Evolutionary conservation across 208 protist genomes (phyloP).

Genomic region (Vickermania ingenoplastis): DNA sequence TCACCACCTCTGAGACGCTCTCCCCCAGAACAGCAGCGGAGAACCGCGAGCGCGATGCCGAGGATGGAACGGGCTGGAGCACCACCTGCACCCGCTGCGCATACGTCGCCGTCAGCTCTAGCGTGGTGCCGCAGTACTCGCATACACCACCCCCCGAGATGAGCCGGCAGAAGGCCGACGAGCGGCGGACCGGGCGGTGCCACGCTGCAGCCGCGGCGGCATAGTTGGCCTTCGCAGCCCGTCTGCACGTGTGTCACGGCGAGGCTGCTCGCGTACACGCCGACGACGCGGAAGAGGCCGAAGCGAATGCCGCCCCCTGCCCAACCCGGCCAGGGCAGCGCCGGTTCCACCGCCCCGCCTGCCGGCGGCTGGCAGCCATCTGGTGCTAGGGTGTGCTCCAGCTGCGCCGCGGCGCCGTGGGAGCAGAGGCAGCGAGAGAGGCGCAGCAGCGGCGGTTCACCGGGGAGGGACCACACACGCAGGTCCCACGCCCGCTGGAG

Average conservation of each 20-base stretch:
- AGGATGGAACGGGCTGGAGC: background rate
- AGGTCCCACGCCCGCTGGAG: slow-evolving; percentile 42
- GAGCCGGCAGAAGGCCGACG: too few relatives aligned
- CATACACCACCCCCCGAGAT: background rate
- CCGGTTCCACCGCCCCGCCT: background rate
- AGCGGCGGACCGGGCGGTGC: too few relatives aligned
- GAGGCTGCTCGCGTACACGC: slow-evolving; percentile 25
- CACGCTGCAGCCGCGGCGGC: slow-evolving; percentile 13
- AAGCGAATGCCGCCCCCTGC: background rate
- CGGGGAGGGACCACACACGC: slow-evolving; percentile 38
- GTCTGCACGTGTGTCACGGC: slow-evolving; percentile 35
- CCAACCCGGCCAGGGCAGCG: background rate
- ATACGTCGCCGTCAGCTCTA: background rate
- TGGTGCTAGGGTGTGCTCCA: too few relatives aligned
- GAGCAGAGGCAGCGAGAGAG: slow-evolving; percentile 51
- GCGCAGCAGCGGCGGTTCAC: slow-evolving; percentile 53
- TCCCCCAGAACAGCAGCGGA: slow-evolving; percentile 7
- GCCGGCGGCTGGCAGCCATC: too few relatives aligned
- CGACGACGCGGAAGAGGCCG: slow-evolving; percentile 31
- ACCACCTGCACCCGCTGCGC: background rate
- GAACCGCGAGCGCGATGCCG: background rate
- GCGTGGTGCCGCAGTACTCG: background rate
- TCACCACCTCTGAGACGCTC: background rate
- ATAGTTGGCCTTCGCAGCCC: slow-evolving; percentile 34
- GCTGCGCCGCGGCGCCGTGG: slow-evolving; percentile 8